phyloP scores from a whole-genome alignment of 768 basidiomycete species.

The Mycena leptocephala region DNA sequence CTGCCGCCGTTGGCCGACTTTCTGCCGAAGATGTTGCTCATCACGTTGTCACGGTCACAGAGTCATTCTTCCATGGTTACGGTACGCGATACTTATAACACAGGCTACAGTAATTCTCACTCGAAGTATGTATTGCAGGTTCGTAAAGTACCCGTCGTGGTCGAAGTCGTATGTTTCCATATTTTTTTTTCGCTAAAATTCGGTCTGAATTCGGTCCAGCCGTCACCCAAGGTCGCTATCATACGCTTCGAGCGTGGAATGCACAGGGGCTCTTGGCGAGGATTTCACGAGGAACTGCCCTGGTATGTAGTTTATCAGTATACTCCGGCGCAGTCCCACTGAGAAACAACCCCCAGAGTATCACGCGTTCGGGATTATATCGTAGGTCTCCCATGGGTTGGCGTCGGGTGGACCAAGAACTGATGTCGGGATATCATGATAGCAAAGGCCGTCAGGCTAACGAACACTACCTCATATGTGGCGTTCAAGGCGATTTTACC shows the following conservation, averaged over 20 bases:
- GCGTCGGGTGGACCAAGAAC: background rate
- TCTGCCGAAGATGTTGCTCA: conserved; percentile 26
- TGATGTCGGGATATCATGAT: conserved; percentile 44
- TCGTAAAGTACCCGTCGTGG: conserved; percentile 83
- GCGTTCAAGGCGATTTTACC: conserved; percentile 91
- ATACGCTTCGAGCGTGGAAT: conserved; percentile 88
- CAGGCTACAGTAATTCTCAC: no score
- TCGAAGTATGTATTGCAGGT: no score
- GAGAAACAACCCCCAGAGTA: no score
- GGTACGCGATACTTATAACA: no score
- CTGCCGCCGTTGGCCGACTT: conserved; percentile 37
- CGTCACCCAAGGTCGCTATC: conserved; percentile 86
- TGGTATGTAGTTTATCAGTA: no score
- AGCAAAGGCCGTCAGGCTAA: conserved; percentile 83
- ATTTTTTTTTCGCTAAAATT: background rate
- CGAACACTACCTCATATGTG: conserved; percentile 88
- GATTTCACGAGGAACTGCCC: conserved; percentile 81
- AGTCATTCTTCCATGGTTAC: conserved; percentile 85
- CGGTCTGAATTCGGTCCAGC: conserved; percentile 57
- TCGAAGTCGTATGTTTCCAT: conserved; percentile 75
- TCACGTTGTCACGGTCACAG: conserved; percentile 54
- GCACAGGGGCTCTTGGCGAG: conserved; percentile 90
- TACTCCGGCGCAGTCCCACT: no score
- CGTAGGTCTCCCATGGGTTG: conserved; percentile 60
- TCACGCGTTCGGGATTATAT: conserved; percentile 89